Evolutionary conservation across 495 filamentous ascomycete genomes (phyloP).

Genomic region (Xeromyces bisporus): DNA sequence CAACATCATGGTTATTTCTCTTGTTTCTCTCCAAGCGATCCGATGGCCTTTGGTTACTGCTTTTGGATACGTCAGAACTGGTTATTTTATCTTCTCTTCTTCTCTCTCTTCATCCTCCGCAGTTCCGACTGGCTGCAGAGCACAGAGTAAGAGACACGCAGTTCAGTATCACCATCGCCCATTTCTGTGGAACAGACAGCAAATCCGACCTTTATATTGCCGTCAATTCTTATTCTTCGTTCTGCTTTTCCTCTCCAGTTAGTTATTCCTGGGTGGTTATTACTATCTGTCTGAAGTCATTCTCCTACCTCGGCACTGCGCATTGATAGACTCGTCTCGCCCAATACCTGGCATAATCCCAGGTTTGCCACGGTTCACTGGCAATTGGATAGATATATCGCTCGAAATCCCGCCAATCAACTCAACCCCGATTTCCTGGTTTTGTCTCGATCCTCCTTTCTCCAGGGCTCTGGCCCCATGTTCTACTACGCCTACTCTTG

Average conservation of each 20-base stretch:
- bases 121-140: not conserved
- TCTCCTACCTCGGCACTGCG: slow-evolving; percentile 12
- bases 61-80: no score
- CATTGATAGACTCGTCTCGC: no score
- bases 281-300: slow-evolving; percentile 3
- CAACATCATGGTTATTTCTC: no score
- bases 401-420: no score
- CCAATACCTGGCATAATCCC: no score
- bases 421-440: slow-evolving; percentile 10
- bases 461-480: slow-evolving; percentile 17
- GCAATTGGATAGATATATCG: no score
- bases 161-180: slow-evolving; percentile 1
- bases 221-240: slow-evolving; percentile 3
- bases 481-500: slow-evolving; percentile 4
- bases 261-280: slow-evolving; percentile 3
- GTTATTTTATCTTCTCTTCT: not conserved
- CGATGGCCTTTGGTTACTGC: no score
- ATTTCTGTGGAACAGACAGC: not conserved
- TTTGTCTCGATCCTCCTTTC: slow-evolving; percentile 4
- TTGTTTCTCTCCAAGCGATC: no score
- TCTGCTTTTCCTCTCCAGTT: slow-evolving; percentile 1
- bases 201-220: not conserved
- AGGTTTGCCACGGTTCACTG: no score
- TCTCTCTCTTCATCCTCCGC: not conserved
- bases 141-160: no score